Base-by-base conservation (phyloP, 106 monocot species). In the Dioscorea alata region DNA sequence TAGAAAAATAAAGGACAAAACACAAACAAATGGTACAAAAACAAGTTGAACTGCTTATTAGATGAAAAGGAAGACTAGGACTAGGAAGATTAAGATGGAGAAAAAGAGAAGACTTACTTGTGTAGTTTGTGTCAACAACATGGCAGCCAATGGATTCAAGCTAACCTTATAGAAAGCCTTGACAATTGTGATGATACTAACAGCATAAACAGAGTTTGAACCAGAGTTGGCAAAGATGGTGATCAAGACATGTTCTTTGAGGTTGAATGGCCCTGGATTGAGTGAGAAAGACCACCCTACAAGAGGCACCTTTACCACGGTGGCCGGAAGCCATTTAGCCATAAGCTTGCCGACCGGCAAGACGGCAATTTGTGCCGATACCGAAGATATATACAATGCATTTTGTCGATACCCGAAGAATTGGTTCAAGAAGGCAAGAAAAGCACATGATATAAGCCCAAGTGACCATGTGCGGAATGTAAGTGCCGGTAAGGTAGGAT, bases 391-490 rank as follows among this genome's bases (percentile, higher is more conserved):
- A 53, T 53, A 28, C 21, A 68, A 8, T 8, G 22, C 23, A 53
- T 68, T 68, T 28, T 68, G 68, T 12, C 68, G 68, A 15, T 68
- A 68, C 23, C 28, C 54, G 25, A 68, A 68, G 54, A 68, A 56
- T 53, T 68, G 68, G 54, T 52, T 68, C 16, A 31, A 13, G 52
- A 68, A 68, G 1, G 68, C 50, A 2, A 68, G 54, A 53, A 68
- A 28, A 7, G 54, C 28, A 51, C 68, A 68, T 23, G 68, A 23
- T 0, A 10, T 54, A 13, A 56, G 0, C 3, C 68, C 68, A 2
- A 68, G 48, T 16, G 54, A 2, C 68, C 68, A 63, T 34, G 63
- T 63, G 15, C 63, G 31, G 63, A 63, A 63, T 16, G 63, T 63
- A 24, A 63, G 33, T 1, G 23, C 33, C 31, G 63, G 63, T 32